Conservation (phyloP, 306 rosid genomes). For the Herpetospermum pedunculosum region DNA sequence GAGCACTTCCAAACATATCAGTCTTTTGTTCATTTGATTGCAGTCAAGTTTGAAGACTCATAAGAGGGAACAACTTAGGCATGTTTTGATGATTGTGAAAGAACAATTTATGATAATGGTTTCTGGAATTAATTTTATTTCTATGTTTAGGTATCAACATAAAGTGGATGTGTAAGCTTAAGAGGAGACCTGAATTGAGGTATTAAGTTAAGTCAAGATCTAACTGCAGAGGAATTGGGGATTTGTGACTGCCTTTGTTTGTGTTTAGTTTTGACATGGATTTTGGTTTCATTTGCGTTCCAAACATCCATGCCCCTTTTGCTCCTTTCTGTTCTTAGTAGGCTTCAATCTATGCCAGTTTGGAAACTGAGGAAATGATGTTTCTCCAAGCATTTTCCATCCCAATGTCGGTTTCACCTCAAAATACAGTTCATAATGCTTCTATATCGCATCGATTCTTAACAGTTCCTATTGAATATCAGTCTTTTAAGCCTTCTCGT, state of each 20-base stretch:
- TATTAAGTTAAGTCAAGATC: background rate
- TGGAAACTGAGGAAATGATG: slow-evolving; percentile 19
- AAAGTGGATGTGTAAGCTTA: background rate
- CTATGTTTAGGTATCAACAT: background rate
- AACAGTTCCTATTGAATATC: slow-evolving; percentile 13
- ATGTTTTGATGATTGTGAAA: background rate
- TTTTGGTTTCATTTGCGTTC: background rate
- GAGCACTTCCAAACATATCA: background rate
- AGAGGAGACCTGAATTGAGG: slow-evolving; percentile 1
- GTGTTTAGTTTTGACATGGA: background rate
- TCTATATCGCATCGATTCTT: slow-evolving; percentile 7
- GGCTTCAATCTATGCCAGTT: background rate
- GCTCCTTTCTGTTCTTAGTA: background rate
- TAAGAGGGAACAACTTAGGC: background rate
- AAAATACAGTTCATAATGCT: slow-evolving; percentile 9
- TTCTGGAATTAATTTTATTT: background rate
- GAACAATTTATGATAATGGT: background rate
- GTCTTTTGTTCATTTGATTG: background rate
- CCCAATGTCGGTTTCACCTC: slow-evolving; percentile 20
- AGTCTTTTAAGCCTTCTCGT: slow-evolving; percentile 2
- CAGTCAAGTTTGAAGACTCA: background rate
- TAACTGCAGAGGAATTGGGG: background rate
- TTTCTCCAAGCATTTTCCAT: slow-evolving; percentile 22
- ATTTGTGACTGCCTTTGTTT: background rate
- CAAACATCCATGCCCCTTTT: background rate